Base-by-base conservation (phyloP, 495 filamentous ascomycete species). In the Trichoderma virens region DNA sequence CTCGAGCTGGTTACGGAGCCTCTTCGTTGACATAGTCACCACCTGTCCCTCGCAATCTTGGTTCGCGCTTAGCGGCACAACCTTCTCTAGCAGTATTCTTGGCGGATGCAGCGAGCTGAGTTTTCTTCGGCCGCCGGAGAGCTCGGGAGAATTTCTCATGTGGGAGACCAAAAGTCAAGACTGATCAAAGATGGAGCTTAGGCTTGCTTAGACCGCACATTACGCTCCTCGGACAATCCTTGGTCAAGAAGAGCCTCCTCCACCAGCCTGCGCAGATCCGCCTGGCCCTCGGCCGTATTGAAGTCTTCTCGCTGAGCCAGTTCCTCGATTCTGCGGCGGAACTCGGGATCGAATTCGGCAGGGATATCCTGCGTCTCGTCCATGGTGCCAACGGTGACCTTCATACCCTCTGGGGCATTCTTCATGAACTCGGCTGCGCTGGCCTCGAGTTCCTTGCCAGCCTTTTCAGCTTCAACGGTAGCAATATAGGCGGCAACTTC, bases 311-410 rank as follows among this genome's bases (percentile, higher is more conserved):
- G 80, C 54, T 84, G 79, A 18, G 90, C 89, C 67, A 93, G 73
- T 70, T 92, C 84, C 66, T 93, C 90, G 70, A 95, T 93, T 64
- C 87, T 77, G 62, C 84, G 78, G 68, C 86, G 83, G 65, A 93
- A 86, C 61, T 87, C 90, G 3, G 88, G 85, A 70, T 93, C 90
- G 38, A 81, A 75, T 62, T 82, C 78, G 60, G 75, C 75, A 6
- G 82, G 83, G 38, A 78, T 76, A 11, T 79, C 80, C 62, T 87
- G 84, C 38, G 82, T 77, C 61, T 88, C 86, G 5, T 82, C 79
- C 73, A 90, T 83, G 23, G 85, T 85, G 27, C 86, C 87, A 65
- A 93, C 66, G 51, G 86, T 87, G 43, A 93, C 73, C 60, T 80
- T 77, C 65, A 93, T 75, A 30, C 89, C 90, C 34, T 84, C 79